These are phyloP conservation scores for Ascochyta viciae-villosae DNA, from an alignment of 2,329 filamentous ascomycete genomes.

Conservation along the genomic window DNA sequence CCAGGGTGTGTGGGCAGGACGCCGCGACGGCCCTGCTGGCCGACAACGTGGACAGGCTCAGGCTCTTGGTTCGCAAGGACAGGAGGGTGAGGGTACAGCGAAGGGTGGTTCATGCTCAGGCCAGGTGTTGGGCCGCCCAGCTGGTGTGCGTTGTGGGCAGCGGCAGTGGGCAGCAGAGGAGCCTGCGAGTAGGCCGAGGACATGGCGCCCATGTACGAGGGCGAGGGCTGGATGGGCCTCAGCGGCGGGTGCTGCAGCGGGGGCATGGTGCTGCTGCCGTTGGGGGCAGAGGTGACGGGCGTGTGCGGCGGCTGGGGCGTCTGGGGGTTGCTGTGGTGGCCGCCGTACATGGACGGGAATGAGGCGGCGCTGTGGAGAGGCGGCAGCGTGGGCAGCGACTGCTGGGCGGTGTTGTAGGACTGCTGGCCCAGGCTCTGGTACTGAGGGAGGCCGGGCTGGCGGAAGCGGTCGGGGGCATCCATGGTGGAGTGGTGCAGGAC, in stretches of 20 bases:
- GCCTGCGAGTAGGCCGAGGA: constrained; percentile 47
- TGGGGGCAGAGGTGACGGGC: constrained; percentile 42
- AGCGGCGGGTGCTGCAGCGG: constrained; percentile 48
- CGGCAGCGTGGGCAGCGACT: constrained; percentile 45
- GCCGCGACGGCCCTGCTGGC: constrained; percentile 89
- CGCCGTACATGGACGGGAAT: constrained; percentile 43
- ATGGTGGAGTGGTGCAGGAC: constrained; percentile 29
- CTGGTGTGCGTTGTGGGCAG: constrained; percentile 44
- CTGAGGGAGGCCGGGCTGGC: constrained; percentile 44
- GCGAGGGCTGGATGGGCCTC: constrained; percentile 48
- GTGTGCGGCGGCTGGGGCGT: constrained; percentile 49
- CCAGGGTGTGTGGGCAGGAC: constrained; percentile 92
- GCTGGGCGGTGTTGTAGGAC: constrained; percentile 40
- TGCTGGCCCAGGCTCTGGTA: constrained; percentile 43
- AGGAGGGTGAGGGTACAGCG: constrained; percentile 48
- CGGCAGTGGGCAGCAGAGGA: constrained; percentile 42
- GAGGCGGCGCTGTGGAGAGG: constrained; percentile 43
- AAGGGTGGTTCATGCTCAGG: constrained; percentile 46
- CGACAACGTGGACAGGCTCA: constrained; percentile 88
- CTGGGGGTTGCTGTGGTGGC: constrained; percentile 48
- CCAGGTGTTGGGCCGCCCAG: constrained; percentile 47
- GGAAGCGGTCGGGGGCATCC: constrained; percentile 46
- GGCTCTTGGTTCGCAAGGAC: constrained; percentile 52
- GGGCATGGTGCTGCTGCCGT: constrained; percentile 41
- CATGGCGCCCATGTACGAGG: constrained; percentile 40